Percentiles rank a stretch among this genome's conserved stretches.
These are phyloP conservation scores for Begonia fuchsioides DNA, from an alignment of 306 rosid genomes.

Conservation along the genomic window DNA sequence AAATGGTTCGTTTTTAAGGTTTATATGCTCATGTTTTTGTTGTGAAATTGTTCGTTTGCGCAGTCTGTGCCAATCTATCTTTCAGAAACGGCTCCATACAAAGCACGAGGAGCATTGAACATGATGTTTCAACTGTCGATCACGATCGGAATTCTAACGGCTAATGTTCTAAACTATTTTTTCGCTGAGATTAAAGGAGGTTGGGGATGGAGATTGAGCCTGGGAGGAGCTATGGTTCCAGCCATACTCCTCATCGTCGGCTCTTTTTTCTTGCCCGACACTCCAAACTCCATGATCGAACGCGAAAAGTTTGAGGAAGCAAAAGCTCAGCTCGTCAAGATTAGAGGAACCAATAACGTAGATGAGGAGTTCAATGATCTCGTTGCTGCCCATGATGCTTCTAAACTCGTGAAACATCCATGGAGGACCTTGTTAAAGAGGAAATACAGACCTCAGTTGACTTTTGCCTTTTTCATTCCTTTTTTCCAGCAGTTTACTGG, in stretches of 20 bases:
- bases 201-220: constrained; percentile 60
- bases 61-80: too few species aligned
- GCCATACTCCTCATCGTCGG: constrained; percentile 40
- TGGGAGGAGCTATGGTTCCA: constrained; percentile 57
- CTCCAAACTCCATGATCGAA: constrained; percentile 52
- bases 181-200: constrained; percentile 29
- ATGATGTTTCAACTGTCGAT: too few species aligned
- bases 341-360: constrained; percentile 15
- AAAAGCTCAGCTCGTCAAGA: too few species aligned
- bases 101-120: too few species aligned
- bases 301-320: constrained; percentile 28
- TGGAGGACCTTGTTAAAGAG: constrained; percentile 30
- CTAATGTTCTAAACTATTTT: constrained; percentile 42
- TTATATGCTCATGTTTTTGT: too few species aligned
- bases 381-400: constrained; percentile 28
- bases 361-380: too few species aligned
- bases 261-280: constrained; percentile 39
- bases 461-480: constrained; percentile 5
- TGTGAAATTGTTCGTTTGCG: too few species aligned
- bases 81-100: too few species aligned
- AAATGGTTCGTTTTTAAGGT: too few species aligned
- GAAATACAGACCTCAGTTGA: constrained; percentile 52
- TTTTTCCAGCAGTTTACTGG: constrained; percentile 24
- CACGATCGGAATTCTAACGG: too few species aligned
- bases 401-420: constrained; percentile 31